These are phyloP conservation scores for Pyrenochaeta sp. DNA, from an alignment of 2,329 filamentous ascomycete species.

Conservation along the genomic window DNA sequence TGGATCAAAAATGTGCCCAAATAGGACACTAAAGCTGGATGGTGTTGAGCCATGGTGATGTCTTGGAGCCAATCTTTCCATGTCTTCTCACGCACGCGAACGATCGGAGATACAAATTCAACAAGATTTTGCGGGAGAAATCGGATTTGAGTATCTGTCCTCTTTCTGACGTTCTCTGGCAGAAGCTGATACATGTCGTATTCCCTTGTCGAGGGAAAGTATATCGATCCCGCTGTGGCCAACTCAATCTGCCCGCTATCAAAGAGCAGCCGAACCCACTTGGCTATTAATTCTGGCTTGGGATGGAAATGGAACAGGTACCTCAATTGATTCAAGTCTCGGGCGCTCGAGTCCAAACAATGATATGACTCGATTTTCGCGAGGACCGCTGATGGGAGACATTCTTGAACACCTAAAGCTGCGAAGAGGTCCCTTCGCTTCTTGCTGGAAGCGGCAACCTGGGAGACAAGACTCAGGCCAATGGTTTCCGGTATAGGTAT, in stretches of 20 bases:
- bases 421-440: conserved; percentile 17
- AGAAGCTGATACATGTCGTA: conserved; percentile 24
- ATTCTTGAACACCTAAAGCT: conserved; percentile 23
- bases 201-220: conserved; percentile 16
- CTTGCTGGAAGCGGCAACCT: conserved; percentile 6
- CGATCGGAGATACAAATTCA: not conserved
- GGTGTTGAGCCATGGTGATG: conserved; percentile 12
- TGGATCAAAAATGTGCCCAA: not conserved
- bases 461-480: conserved; percentile 13
- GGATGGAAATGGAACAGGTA: conserved; percentile 20
- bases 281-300: not conserved
- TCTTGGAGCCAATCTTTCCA: conserved; percentile 19
- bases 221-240: conserved; percentile 2
- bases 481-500: conserved; percentile 17
- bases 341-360: not conserved
- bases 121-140: conserved; percentile 1
- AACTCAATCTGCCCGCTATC: not conserved
- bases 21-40: conserved; percentile 9
- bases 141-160: not conserved
- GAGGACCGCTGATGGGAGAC: conserved; percentile 14
- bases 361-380: conserved; percentile 10
- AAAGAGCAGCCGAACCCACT: conserved; percentile 12
- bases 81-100: conserved; percentile 1
- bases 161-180: not conserved
- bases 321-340: conserved; percentile 4